Percentiles rank a stretch among this genome's conserved stretches.
Conservation (phyloP, 192 early-diverging fungal species). For the Mortierella antarctica region DNA sequence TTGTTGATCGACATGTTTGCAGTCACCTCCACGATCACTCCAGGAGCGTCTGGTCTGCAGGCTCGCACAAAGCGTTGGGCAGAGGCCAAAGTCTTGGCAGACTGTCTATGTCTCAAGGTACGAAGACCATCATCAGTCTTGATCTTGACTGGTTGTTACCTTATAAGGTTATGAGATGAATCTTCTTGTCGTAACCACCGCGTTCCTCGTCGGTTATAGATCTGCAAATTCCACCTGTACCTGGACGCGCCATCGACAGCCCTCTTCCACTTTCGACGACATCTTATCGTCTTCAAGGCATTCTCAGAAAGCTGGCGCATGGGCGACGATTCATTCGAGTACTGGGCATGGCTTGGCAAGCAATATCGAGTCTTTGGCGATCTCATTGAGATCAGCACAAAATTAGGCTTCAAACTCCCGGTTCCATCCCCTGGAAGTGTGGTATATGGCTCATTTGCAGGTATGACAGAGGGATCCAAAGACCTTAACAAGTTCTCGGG, state of each 20-base stretch:
- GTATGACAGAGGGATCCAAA: conserved; percentile 31
- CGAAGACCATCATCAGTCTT: not conserved
- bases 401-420: conserved; percentile 75
- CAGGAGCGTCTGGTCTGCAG: conserved; percentile 55
- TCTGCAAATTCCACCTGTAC: conserved; percentile 81
- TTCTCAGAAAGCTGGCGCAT: conserved; percentile 68
- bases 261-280: conserved; percentile 74
- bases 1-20: conserved; percentile 74
- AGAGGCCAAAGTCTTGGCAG: conserved; percentile 77
- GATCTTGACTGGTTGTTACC: too few relatives aligned
- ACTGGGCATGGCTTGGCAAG: conserved; percentile 86
- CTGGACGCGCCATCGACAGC: conserved; percentile 74
- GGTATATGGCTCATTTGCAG: conserved; percentile 54
- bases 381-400: conserved; percentile 74
- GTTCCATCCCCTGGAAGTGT: conserved; percentile 61
- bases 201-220: conserved; percentile 52
- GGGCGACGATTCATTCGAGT: conserved; percentile 85
- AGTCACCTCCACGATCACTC: conserved; percentile 57
- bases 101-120: conserved; percentile 84
- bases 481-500: conserved; percentile 49
- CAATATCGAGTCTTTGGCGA: conserved; percentile 89
- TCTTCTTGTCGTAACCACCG: not conserved
- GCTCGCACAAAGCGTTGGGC: conserved; percentile 72
- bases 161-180: not conserved
- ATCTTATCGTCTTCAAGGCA: conserved; percentile 69